Base-by-base conservation (phyloP, 768 basidiomycete genomes). In the Suillus subaureus region DNA sequence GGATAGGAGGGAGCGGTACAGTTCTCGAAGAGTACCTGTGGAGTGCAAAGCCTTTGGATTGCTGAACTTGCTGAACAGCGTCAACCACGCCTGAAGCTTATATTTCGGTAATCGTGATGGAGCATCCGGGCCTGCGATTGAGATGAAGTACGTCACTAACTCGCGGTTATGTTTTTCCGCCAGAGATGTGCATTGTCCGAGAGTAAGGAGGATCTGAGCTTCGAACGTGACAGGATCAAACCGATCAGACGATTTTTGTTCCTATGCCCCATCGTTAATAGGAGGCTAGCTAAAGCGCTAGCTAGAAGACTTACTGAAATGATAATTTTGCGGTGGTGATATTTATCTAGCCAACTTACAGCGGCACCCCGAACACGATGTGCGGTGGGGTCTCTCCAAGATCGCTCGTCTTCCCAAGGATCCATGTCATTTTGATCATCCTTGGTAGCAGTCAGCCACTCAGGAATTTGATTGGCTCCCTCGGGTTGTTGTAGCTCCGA, bases 21-120 rank as follows among this genome's bases (percentile, higher is more conserved):
- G 73, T 2, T 80, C 61, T 49, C 84, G 85, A 6, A 99, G 82
- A 0, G 83, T 82, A 11, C 90, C 84, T 0, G 92, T 86, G 8
- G 87, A 82, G 72, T 88, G 85, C 2, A 96, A 80, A 0, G 94
- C 93, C 78, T 94, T 97, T n/a, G 96, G 97, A 72, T 98, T 99
- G 70, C 80, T 80, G 74, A 99, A 93, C 74, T 96, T 97, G 60
- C 92, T 84, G 76, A 98, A 93, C 13, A 99, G 83, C 23, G 85
- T 85, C 33, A 99, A 86, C 89, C 93, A 99, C 0, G 86, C 82
- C 18, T 79, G 79, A 12, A 97, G 84, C 72, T 89, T 90, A 35
- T 82, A 76, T 51, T 87, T 88, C 3, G 87, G 78, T 8, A 91
- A 75, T 54, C 80, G 83, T 4, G 80, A 71, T 6, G 75, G 66